Percentiles rank a stretch among this genome's conserved stretches.
phyloP scores from a whole-genome alignment of 345 rosid species.

The Pistacia vera region DNA sequence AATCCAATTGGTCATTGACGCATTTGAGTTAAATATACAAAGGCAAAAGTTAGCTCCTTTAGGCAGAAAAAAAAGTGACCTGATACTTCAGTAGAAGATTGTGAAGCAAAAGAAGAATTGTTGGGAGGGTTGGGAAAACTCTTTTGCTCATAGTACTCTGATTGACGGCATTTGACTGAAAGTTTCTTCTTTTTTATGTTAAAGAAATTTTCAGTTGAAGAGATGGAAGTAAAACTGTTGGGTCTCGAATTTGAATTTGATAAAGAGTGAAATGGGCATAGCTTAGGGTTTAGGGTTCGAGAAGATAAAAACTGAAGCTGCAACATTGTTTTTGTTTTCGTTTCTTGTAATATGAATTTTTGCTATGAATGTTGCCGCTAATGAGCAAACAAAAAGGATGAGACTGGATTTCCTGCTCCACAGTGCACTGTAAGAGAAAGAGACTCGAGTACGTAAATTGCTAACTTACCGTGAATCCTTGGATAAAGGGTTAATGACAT shows the following conservation, averaged over 20 bases:
- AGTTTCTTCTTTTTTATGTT: conserved; percentile 29
- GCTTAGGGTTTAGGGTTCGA: conserved; percentile 36
- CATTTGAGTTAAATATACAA: background rate
- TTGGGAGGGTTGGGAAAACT: conserved; percentile 24
- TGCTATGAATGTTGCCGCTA: background rate
- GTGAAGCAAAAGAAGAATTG: conserved; percentile 32
- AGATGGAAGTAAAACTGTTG: conserved; percentile 18
- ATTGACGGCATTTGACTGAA: conserved; percentile 59
- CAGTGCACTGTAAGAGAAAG: background rate
- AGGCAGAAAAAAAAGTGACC: conserved; percentile 14
- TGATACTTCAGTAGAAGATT: conserved; percentile 18
- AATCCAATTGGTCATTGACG: background rate
- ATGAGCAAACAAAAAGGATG: background rate
- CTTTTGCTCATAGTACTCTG: conserved; percentile 55
- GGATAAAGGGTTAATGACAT: too few species aligned
- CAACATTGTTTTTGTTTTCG: conserved; percentile 32
- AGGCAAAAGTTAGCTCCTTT: background rate
- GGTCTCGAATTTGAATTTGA: conserved; percentile 13
- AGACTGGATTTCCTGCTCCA: conserved; percentile 13
- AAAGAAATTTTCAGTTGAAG: conserved; percentile 23
- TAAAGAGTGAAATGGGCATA: conserved; percentile 13
- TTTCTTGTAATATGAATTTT: background rate
- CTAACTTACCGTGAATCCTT: too few species aligned
- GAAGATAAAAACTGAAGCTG: conserved; percentile 31
- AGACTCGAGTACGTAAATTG: too few species aligned